Conservation (phyloP, 192 early-diverging fungal genomes). For the Helicostylum pulchrum region DNA sequence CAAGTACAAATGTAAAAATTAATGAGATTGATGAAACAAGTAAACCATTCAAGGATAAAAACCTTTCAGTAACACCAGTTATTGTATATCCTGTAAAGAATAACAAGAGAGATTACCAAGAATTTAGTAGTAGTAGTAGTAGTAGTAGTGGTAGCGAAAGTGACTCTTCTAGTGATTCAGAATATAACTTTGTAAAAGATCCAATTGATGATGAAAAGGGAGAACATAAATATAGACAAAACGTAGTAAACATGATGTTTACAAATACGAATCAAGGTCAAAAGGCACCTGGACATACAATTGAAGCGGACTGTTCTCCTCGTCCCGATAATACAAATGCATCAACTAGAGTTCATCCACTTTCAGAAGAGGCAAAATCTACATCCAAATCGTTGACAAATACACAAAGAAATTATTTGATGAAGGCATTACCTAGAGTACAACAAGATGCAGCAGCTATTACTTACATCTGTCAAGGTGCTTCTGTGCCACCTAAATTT, state of each 20-base stretch:
- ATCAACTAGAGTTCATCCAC: neutral
- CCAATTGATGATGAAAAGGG: neutral
- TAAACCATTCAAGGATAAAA: neutral
- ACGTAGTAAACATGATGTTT: constrained; percentile 17
- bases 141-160: neutral
- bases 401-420: constrained; percentile 5
- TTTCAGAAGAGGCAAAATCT: neutral
- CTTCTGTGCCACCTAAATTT: constrained; percentile 78
- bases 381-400: neutral
- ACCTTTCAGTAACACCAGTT: constrained; percentile 12
- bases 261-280: neutral
- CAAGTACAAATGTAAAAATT: constrained; percentile 9
- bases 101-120: neutral
- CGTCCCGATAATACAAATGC: neutral
- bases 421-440: constrained; percentile 40
- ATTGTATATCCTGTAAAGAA: neutral
- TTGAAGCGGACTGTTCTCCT: constrained; percentile 22
- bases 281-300: constrained; percentile 8
- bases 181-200: neutral
- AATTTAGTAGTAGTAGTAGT: neutral
- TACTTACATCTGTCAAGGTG: constrained; percentile 75
- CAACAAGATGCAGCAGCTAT: constrained; percentile 49
- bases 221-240: neutral
- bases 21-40: constrained; percentile 7
- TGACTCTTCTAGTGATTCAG: neutral